Evolutionary conservation across 176 grass and related monocot genomes (phyloP), one percentile per base, ranked within the genome.

Genomic region (Zizania latifolia): DNA sequence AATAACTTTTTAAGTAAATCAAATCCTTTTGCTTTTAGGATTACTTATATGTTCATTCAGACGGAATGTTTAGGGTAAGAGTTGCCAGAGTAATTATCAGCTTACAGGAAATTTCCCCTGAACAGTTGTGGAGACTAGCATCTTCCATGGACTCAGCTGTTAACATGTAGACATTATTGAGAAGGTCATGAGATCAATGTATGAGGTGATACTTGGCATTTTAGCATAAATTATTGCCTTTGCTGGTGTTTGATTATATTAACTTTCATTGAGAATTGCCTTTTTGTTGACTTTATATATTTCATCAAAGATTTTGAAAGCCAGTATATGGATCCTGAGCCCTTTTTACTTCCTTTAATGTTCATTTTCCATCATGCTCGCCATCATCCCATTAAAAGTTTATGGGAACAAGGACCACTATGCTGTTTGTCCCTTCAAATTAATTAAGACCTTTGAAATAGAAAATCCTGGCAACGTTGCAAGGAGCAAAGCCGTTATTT

Each of bases 151-250:
- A 44, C 40, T 48, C 58, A 78, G 44, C 31, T 32, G 21, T 67
- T 76, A 58, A 65, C 61, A 87, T 76, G 45, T 22, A 28, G 76
- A 61, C 63, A 68, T 81, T 68, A 45, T 71, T 71, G 65, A 87
- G 40, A 77, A 40, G 60, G 55, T 86, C 33, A 77, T 48, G 46
- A 76, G 51, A 68, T 81, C 57, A 66, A 55, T 83, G 3, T 80
- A 63, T 80, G 84, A 40, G 19, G 9, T 65, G 23, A 39, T 9
- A 79, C 16, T 70, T 58, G 50, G 5, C 65, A 68, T 32, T 58
- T 6, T 69, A 26, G 10, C 19, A 33, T 33, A 30, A 12, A 29
- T 22, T 58, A 16, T 35, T 10, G 9, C 14, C 17, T 59, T 70
- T 62, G 32, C 43, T 22, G 31, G 7, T 70, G 29, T 69, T 40